Evolutionary conservation across 2,329 filamentous ascomycete genomes (phyloP), one percentile per base, ranked within the genome.

Genomic region (Diaporthe sp.): DNA sequence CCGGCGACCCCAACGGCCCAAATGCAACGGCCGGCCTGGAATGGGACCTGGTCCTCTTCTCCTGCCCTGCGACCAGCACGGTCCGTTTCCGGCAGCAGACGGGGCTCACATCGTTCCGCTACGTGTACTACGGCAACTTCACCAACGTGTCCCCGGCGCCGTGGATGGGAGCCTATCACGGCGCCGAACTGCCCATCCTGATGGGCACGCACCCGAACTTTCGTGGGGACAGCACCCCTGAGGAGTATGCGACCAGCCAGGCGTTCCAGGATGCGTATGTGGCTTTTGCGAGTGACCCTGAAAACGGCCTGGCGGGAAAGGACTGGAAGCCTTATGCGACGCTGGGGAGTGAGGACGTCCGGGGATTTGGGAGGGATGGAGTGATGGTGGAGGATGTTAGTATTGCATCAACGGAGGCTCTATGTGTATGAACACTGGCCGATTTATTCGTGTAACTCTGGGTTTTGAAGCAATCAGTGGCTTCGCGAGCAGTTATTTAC

Each of bases 401-500:
- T n/a, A 44, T 74, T 12, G 65, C 55, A 4, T 71, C 65, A 7
- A 55, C 9, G 7, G 73, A 71, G 44, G n/a, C 19, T 9, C 94
- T 75, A 95, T 93, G 84, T 97, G 95, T 4, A 92, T 87, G 13
- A 42, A 3, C 1, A 5, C 13, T 2, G n/a, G 31, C 17, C 28
- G 28, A n/a, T 19, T 10, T 13, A 6, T 37, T 58, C 34, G 12
- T 10, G n/a, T 13, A 28, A 2, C 3, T 5, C 6, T n/a, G 9
- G 19, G 2, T 19, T 13, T 58, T 22, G 12, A n/a, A 34, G 19
- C 31, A 9, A 4, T 9, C 19, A 22, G 4, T 34, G 28, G 17
- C 28, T 31, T 4, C 3, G 1, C 4, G 17, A 9, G 19, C 10
- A 13, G 15, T 7, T 0, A 7, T 22, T 3, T 17, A 2, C 2